phyloP scores from a whole-genome alignment of 208 protist genomes.

The Crithidia acanthocephali region DNA sequence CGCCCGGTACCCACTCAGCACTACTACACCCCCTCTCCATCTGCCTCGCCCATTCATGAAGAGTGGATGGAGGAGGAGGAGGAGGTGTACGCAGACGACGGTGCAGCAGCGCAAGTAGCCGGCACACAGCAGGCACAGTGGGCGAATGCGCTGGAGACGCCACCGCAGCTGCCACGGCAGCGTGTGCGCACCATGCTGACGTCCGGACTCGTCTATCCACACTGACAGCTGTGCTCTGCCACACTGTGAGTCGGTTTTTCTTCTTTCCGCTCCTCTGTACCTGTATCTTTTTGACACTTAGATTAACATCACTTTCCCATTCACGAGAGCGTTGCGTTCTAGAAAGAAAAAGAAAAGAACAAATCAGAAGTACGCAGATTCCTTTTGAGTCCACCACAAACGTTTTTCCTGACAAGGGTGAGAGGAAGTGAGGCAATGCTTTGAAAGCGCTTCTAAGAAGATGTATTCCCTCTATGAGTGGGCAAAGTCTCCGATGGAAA shows the following conservation, averaged over 20 bases:
- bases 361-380: no score
- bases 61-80: conserved; percentile 8
- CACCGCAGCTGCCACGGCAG: conserved; percentile 16
- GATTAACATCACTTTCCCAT: background rate
- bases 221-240: background rate
- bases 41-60: background rate
- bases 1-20: background rate
- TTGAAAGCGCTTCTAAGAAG: no score
- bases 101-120: background rate
- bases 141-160: background rate
- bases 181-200: conserved; percentile 16
- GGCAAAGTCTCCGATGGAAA: no score
- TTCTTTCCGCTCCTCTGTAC: background rate
- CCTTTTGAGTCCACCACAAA: no score
- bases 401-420: no score
- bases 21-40: background rate
- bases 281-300: background rate
- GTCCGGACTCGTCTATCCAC: conserved; percentile 18
- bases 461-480: no score
- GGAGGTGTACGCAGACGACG: background rate
- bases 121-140: background rate
- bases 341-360: no score
- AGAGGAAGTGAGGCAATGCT: no score
- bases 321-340: background rate
- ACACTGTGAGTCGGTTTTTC: background rate